These are phyloP conservation scores for Pelagophyceae sp. DNA, from an alignment of 352 stramenopile species.

Conservation along the genomic window DNA sequence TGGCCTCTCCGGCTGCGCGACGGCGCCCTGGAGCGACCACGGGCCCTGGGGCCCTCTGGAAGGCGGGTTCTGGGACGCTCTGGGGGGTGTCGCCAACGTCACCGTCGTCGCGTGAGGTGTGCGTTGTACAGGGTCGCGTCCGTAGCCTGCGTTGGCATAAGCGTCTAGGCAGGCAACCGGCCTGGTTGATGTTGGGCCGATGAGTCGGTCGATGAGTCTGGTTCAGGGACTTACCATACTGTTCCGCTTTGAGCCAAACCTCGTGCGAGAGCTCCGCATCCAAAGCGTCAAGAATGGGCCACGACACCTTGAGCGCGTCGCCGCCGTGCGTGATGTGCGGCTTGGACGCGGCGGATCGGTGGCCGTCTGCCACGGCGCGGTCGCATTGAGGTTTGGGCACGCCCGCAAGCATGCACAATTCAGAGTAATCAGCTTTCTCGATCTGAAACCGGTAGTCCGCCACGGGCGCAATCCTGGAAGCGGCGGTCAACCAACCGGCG, in stretches of 20 bases:
- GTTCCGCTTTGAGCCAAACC: neutral
- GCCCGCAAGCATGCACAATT: neutral
- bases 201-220: neutral
- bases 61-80: too few species aligned
- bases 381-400: neutral
- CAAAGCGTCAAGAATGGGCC: neutral
- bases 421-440: neutral
- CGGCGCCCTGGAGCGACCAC: too few species aligned
- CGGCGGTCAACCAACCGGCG: constrained; percentile 10
- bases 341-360: neutral
- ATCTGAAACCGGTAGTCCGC: constrained; percentile 15
- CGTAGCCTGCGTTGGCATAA: too few species aligned
- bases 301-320: neutral
- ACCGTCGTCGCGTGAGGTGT: too few species aligned
- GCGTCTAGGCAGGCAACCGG: too few species aligned
- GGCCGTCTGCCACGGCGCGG: neutral
- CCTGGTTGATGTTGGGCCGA: neutral
- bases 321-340: constrained; percentile 4
- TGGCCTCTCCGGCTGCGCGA: too few species aligned
- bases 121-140: too few species aligned
- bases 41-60: too few species aligned
- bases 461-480: constrained; percentile 6
- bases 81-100: too few species aligned
- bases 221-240: neutral
- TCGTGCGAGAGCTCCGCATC: neutral